Evolutionary conservation across 2,329 filamentous ascomycete genomes (phyloP).

Genomic region (Nakataea oryzae): DNA sequence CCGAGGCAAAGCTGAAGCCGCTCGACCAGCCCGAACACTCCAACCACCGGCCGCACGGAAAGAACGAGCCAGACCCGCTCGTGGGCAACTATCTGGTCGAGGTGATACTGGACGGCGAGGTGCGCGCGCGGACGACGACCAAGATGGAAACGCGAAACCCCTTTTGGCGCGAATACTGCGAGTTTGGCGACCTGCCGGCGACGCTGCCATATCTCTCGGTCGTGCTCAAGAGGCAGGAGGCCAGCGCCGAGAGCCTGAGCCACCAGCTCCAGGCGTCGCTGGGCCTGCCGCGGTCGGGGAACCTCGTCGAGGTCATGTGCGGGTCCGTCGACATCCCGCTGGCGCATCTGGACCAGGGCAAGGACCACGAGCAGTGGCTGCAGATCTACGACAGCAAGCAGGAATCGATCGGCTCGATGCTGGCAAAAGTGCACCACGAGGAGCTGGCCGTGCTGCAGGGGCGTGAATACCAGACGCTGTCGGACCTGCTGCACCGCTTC

Average conservation of each 20-base stretch:
- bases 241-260: constrained; percentile 32
- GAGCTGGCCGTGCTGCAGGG: constrained; percentile 84
- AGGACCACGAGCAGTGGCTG: constrained; percentile 82
- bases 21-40: constrained; percentile 13
- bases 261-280: constrained; percentile 31
- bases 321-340: constrained; percentile 76
- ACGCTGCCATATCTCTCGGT: constrained; percentile 59
- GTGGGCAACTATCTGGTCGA: constrained; percentile 69
- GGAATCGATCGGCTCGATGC: constrained; percentile 69
- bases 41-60: background rate
- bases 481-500: constrained; percentile 77
- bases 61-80: constrained; percentile 26
- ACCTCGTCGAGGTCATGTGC: constrained; percentile 40
- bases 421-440: constrained; percentile 74
- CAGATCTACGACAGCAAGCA: constrained; percentile 67
- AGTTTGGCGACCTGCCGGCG: constrained; percentile 64
- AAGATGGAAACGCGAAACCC: constrained; percentile 63
- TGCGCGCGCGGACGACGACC: constrained; percentile 63
- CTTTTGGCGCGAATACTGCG: constrained; percentile 75
- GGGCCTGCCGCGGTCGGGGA: constrained; percentile 28
- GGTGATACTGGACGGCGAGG: constrained; percentile 69
- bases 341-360: constrained; percentile 65
- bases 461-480: constrained; percentile 74
- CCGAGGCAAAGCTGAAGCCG: constrained; percentile 50
- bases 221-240: constrained; percentile 57